A percentile compares a stretch with the other conserved stretches of the same genome.
phyloP scores from a whole-genome alignment of 108 stramenopile species.

The Nitzschia palea region DNA sequence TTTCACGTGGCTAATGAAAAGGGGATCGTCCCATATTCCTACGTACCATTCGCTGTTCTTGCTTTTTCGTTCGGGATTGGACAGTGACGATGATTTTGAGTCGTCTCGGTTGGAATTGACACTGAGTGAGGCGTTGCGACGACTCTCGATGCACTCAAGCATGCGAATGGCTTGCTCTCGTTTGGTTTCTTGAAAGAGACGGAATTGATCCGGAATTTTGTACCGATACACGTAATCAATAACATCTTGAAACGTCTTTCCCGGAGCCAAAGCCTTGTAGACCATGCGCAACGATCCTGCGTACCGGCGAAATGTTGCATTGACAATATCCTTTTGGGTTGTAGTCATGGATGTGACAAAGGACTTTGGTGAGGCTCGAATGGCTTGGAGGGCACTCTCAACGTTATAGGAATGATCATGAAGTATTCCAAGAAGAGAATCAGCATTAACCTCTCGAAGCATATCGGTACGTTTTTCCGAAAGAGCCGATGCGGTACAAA shows the following conservation, averaged over 20 bases:
- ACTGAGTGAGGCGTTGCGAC: conserved; percentile 31
- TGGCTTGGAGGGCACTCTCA: conserved; percentile 44
- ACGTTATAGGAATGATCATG: conserved; percentile 50
- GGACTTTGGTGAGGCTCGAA: conserved; percentile 32
- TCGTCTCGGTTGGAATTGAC: conserved; percentile 3
- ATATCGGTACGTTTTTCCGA: conserved; percentile 11
- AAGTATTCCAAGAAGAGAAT: conserved; percentile 50
- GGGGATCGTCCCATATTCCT: neutral
- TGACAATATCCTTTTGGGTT: conserved; percentile 64
- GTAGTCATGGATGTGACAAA: conserved; percentile 61
- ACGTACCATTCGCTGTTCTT: conserved; percentile 30
- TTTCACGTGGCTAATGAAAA: neutral
- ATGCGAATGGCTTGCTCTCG: conserved; percentile 79
- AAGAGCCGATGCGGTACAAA: conserved; percentile 43
- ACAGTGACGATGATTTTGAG: too few relatives aligned
- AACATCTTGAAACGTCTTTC: conserved; percentile 65
- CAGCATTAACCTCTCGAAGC: conserved; percentile 57
- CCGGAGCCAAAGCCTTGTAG: conserved; percentile 39
- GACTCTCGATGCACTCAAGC: conserved; percentile 73
- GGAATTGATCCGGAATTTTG: conserved; percentile 89
- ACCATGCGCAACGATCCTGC: conserved; percentile 73
- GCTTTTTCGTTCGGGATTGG: conserved; percentile 34
- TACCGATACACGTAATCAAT: conserved; percentile 88
- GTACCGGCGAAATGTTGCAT: conserved; percentile 70
- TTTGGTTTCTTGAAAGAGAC: conserved; percentile 74